Conservation (phyloP, 495 filamentous ascomycete genomes). For the Penicillium waksmanii region DNA sequence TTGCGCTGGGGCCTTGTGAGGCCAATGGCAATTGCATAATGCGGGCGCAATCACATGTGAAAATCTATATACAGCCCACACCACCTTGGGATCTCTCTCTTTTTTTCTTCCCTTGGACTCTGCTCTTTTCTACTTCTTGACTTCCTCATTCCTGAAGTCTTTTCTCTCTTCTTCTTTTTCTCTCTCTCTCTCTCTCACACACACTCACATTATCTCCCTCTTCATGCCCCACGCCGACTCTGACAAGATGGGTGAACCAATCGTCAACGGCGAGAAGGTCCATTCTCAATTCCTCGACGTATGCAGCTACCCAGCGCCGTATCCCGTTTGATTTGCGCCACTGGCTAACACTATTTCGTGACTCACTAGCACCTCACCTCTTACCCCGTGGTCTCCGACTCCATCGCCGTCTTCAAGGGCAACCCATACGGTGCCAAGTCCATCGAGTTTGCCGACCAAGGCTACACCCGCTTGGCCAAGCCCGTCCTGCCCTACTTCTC, state of each 20-base stretch:
- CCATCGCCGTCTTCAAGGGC: conserved; percentile 73
- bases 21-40: conserved; percentile 28
- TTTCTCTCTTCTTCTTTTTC: not conserved
- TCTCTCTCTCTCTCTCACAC: too few species aligned
- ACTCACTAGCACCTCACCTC: conserved; percentile 71
- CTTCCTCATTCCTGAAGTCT: conserved; percentile 4
- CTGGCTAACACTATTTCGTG: conserved; percentile 8
- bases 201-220: conserved; percentile 2
- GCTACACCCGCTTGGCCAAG: conserved; percentile 67
- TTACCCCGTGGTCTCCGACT: conserved; percentile 84
- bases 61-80: conserved; percentile 26
- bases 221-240: conserved; percentile 51
- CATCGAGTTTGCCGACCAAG: conserved; percentile 67
- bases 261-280: conserved; percentile 69
- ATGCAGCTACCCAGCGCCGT: conserved; percentile 33
- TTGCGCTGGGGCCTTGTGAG: conserved; percentile 27
- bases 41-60: conserved; percentile 37
- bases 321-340: too few species aligned
- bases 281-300: conserved; percentile 71
- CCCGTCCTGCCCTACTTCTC: conserved; percentile 78
- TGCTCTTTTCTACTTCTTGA: conserved; percentile 8
- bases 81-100: conserved; percentile 5
- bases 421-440: conserved; percentile 82
- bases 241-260: conserved; percentile 47
- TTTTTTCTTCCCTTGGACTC: conserved; percentile 12